Evolutionary conservation across 306 rosid genomes (phyloP).

Genomic region (Begonia fuchsioides): DNA sequence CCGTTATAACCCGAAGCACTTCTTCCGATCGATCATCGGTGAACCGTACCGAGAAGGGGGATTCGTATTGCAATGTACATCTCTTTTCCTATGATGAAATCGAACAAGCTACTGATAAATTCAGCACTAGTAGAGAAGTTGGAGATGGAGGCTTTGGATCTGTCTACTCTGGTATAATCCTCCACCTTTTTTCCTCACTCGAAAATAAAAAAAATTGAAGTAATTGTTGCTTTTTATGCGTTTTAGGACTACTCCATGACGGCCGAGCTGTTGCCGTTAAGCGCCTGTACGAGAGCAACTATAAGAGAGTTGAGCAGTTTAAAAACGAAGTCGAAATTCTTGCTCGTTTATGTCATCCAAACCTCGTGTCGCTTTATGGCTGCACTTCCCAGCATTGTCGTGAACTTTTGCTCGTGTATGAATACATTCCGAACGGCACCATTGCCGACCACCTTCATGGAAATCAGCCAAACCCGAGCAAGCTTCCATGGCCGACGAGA

Average conservation of each 20-base stretch:
- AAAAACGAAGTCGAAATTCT: slow-evolving; percentile 56
- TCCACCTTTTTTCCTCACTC: background rate
- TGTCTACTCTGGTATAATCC: slow-evolving; percentile 51
- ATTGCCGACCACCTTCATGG: slow-evolving; percentile 85
- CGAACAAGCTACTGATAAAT: slow-evolving; percentile 49
- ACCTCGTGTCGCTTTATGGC: slow-evolving; percentile 69
- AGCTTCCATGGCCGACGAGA: slow-evolving; percentile 39
- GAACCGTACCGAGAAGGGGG: slow-evolving; percentile 26
- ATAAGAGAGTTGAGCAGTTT: slow-evolving; percentile 69
- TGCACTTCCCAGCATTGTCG: slow-evolving; percentile 75
- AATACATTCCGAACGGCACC: slow-evolving; percentile 67
- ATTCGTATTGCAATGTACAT: slow-evolving; percentile 27
- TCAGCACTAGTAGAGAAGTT: slow-evolving; percentile 44
- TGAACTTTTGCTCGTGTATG: slow-evolving; percentile 79
- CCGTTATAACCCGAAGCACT: slow-evolving; percentile 24
- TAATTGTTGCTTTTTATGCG: background rate
- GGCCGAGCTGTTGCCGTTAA: slow-evolving; percentile 76
- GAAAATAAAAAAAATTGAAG: background rate
- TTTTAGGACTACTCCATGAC: slow-evolving; percentile 50
- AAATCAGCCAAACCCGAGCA: slow-evolving; percentile 23
- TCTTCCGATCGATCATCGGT: slow-evolving; percentile 14
- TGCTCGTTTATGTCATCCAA: slow-evolving; percentile 37
- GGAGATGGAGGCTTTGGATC: slow-evolving; percentile 91
- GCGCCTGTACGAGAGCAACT: slow-evolving; percentile 64
- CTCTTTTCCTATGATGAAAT: slow-evolving; percentile 50